Evolutionary conservation across 371 early-diverging fungal genomes (phyloP).

Genomic region (Encephalitozoon intestinalis): DNA sequence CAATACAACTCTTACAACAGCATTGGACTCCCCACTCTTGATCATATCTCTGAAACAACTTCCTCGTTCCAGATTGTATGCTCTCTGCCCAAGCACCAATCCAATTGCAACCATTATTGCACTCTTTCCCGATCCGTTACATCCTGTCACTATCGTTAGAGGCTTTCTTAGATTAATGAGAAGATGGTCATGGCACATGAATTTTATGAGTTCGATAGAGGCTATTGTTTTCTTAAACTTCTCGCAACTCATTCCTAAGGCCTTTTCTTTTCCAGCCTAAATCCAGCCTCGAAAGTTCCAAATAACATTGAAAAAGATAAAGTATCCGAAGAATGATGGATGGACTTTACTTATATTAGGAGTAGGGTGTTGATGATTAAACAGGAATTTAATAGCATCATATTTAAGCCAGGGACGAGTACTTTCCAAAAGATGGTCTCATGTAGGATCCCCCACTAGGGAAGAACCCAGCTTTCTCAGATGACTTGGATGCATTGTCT

Average conservation of each 20-base stretch:
- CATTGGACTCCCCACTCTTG: slow-evolving; percentile 44
- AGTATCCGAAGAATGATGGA: background rate
- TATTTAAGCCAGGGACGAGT: background rate
- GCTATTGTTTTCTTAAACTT: slow-evolving; percentile 13
- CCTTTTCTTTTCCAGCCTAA: background rate
- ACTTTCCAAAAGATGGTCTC: background rate
- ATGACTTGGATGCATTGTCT: background rate
- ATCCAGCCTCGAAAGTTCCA: background rate
- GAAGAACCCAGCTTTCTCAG: background rate
- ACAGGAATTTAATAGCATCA: background rate
- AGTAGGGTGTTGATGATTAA: background rate
- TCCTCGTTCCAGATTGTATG: slow-evolving; percentile 54
- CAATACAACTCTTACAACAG: slow-evolving; percentile 37
- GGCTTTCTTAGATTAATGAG: slow-evolving; percentile 49
- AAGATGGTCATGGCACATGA: slow-evolving; percentile 61
- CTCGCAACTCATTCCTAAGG: background rate
- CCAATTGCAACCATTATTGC: slow-evolving; percentile 61
- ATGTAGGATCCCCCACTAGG: background rate
- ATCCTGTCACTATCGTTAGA: slow-evolving; percentile 58
- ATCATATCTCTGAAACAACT: slow-evolving; percentile 51
- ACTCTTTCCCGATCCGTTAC: slow-evolving; percentile 61
- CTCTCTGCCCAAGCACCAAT: slow-evolving; percentile 57
- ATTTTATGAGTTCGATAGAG: slow-evolving; percentile 57
- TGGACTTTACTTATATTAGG: no score
- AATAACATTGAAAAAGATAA: background rate